Conservation (phyloP, 176 grass and related monocot genomes). For the Juncus effusus region DNA sequence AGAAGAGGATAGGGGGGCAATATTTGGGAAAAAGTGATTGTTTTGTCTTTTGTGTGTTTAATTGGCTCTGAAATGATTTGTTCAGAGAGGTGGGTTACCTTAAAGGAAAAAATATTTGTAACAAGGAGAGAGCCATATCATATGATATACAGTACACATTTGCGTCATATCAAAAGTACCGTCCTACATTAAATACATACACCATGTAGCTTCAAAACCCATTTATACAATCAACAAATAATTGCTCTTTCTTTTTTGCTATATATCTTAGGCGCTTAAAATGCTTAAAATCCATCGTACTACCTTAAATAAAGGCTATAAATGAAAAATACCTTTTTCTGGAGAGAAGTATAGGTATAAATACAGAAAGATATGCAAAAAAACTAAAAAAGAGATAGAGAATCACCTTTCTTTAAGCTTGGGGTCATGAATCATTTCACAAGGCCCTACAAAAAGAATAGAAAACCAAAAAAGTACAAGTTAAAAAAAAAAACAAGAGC, state of each 20-base stretch:
- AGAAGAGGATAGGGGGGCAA: background rate
- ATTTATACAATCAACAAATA: constrained; percentile 18
- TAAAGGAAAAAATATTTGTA: constrained; percentile 45
- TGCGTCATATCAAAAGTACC: constrained; percentile 38
- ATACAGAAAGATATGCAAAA: constrained; percentile 1
- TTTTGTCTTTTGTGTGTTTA: background rate
- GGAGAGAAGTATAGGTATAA: background rate
- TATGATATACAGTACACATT: constrained; percentile 35
- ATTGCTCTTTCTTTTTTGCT: background rate
- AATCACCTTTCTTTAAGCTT: constrained; percentile 92
- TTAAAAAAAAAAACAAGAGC: background rate
- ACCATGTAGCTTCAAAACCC: constrained; percentile 28
- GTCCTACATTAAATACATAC: constrained; percentile 47
- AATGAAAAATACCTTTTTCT: background rate
- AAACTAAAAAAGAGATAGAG: background rate
- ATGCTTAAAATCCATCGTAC: background rate
- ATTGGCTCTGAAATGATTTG: too few species aligned
- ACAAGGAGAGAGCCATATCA: constrained; percentile 43
- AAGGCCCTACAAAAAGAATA: constrained; percentile 44
- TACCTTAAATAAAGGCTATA: background rate
- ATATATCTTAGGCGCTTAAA: constrained; percentile 13
- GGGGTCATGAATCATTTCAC: constrained; percentile 81
- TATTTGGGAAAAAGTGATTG: constrained; percentile 8
- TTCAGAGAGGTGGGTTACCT: constrained; percentile 34
- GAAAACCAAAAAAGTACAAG: background rate